Evolutionary conservation across 1,284 basidiomycete genomes (phyloP).

Genomic region (Flammula alnicola): DNA sequence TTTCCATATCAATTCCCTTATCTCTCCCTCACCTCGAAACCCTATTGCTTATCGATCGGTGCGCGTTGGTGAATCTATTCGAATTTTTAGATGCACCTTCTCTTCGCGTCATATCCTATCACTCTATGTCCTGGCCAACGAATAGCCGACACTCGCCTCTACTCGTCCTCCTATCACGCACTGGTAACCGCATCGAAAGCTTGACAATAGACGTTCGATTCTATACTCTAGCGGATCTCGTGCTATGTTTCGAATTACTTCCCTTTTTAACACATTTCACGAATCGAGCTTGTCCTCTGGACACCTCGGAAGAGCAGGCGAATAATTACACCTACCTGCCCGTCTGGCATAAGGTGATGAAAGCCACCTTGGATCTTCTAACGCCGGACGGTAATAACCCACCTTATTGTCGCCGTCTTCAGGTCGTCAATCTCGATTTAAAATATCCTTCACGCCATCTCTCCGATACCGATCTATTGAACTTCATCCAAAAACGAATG

Average conservation of each 20-base stretch:
- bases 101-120: neutral
- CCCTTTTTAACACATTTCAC: neutral
- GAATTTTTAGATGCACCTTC: neutral
- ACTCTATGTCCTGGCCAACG: neutral
- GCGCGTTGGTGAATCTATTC: neutral
- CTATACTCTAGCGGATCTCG: slow-evolving; percentile 3
- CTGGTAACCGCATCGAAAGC: neutral
- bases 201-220: neutral
- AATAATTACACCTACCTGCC: too few relatives aligned
- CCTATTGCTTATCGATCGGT: neutral
- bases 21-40: slow-evolving; percentile 2
- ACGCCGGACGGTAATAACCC: too few relatives aligned
- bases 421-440: too few relatives aligned
- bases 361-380: too few relatives aligned
- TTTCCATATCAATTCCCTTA: neutral
- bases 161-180: neutral
- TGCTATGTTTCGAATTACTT: neutral
- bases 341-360: too few relatives aligned
- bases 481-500: too few relatives aligned
- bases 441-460: too few relatives aligned
- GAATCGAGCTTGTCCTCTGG: neutral
- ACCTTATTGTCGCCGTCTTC: too few relatives aligned
- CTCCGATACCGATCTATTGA: too few relatives aligned
- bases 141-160: neutral
- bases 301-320: too few relatives aligned